Percentiles rank a stretch among this genome's conserved stretches.
phyloP scores from a whole-genome alignment of 1,139 yeast species.

The Ashbya aceris region DNA sequence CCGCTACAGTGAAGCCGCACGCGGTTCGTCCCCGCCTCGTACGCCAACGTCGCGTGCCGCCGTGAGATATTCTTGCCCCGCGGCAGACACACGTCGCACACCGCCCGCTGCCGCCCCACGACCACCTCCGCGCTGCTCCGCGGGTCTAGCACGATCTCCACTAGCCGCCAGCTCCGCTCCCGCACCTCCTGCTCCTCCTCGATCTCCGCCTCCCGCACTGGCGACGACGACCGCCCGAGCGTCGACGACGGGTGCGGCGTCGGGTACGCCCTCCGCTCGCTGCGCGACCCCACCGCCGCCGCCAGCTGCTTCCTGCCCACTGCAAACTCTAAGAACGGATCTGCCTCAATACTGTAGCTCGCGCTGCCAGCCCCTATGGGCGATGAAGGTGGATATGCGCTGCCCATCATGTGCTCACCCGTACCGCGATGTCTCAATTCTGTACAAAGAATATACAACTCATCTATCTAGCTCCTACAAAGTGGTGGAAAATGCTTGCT shows the following conservation, averaged over 20 bases:
- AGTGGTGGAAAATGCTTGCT: no score
- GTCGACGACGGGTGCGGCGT: constrained; percentile 53
- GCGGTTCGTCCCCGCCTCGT: constrained; percentile 22
- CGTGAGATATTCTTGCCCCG: constrained; percentile 26
- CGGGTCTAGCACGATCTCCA: constrained; percentile 16
- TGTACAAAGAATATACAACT: no score
- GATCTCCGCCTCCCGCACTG: constrained; percentile 29
- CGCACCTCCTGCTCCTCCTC: constrained; percentile 3
- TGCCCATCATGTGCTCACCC: constrained; percentile 9
- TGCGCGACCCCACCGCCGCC: no score
- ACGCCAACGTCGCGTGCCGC: constrained; percentile 27
- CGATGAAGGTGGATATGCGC: constrained; percentile 58
- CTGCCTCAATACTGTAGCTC: not conserved
- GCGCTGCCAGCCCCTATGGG: constrained; percentile 35
- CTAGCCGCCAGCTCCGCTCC: not conserved
- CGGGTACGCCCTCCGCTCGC: constrained; percentile 27
- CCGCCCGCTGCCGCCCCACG: constrained; percentile 25
- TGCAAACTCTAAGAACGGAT: no score
- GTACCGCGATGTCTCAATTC: no score
- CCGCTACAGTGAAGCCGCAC: constrained; percentile 32
- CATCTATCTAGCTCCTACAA: no score
- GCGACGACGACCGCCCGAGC: constrained; percentile 37
- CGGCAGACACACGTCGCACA: constrained; percentile 28
- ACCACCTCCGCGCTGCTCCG: constrained; percentile 15
- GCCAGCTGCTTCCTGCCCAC: no score